Percentiles rank a stretch among this genome's conserved stretches.
These are phyloP conservation scores for Mycena rebaudengoi DNA, from an alignment of 768 basidiomycete species.

Conservation along the genomic window DNA sequence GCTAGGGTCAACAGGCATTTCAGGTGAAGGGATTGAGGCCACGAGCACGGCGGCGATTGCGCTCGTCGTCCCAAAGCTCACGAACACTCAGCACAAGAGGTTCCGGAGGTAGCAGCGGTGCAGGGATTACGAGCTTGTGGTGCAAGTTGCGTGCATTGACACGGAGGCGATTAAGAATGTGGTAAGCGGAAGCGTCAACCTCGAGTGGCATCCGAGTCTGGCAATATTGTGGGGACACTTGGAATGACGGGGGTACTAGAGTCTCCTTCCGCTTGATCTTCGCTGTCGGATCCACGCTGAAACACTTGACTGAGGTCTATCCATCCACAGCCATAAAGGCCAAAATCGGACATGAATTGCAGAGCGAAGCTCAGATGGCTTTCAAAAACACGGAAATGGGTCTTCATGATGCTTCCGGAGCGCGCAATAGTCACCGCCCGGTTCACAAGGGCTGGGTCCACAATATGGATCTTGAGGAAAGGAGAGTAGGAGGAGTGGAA, in stretches of 20 bases:
- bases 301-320: constrained; percentile 77
- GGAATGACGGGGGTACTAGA: constrained; percentile 40
- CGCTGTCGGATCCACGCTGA: constrained; percentile 56
- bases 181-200: constrained; percentile 81
- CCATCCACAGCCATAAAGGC: constrained; percentile 93
- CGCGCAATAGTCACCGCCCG: constrained; percentile 81
- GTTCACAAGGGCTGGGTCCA: constrained; percentile 73
- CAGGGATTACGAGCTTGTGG: constrained; percentile 76
- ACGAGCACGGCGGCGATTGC: constrained; percentile 68
- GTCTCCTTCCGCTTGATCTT: constrained; percentile 41
- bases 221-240: constrained; percentile 65
- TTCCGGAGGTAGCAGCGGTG: constrained; percentile 59
- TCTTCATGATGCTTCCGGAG: constrained; percentile 84
- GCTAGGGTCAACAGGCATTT: constrained; percentile 74
- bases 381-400: constrained; percentile 84
- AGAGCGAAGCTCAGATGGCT: constrained; percentile 88
- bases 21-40: constrained; percentile 80
- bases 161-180: constrained; percentile 85
- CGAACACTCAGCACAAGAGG: constrained; percentile 88
- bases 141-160: constrained; percentile 68
- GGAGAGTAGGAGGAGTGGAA: constrained; percentile 86
- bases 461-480: constrained; percentile 86
- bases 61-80: constrained; percentile 97
- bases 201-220: constrained; percentile 80
- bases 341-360: constrained; percentile 96